Base-by-base conservation (phyloP, 2,329 filamentous ascomycete species). In the Fusarium musae region DNA sequence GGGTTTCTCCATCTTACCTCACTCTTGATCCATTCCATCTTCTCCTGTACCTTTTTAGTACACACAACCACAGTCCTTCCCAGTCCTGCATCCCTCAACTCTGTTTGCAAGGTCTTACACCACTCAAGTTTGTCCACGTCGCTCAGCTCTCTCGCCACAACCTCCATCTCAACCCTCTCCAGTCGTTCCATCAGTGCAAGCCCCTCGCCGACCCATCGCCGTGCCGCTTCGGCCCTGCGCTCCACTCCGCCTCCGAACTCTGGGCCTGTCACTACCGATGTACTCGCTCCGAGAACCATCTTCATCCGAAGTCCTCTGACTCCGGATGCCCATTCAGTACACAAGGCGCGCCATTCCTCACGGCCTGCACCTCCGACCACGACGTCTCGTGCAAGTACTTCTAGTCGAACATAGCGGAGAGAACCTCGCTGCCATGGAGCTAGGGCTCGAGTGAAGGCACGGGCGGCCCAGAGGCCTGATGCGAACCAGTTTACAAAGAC, bases 401-500 rank as follows among this genome's bases (percentile, higher is more conserved):
- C 85, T 2, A 87, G 74, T 2, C 84, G 76, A 5, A 82, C 80
- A 54, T 80, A 84, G 15, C 85, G 80, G 74, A 87, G 72, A 5
- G 73, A 69, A n/a, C 73, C 73, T 8, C 78, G 77, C 79, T 88
- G 85, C 86, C 86, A 87, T 6, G 78, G 70, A 39, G 63, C 59
- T 30, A 85, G 73, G 5, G 74, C 73, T 19, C 77, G 69, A 4
- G 81, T 78, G 60, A 86, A 84, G 1, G 78, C 78, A 13, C 80
- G 73, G 1, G 84, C 85, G 2, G 84, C 81, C 73, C 82, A 82
- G 7, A 86, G 73, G 1, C 85, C 86, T 19, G 83, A 85, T 17
- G 82, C 80, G 76, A 85, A 85, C 82, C 83, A 85, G 47, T 83
- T 84, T 42, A 83, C 78, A 66, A 86, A 87, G 30, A 82, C 81